Evolutionary conservation across 2,329 filamentous ascomycete genomes (phyloP).

Genomic region (Cordyceps militaris): DNA sequence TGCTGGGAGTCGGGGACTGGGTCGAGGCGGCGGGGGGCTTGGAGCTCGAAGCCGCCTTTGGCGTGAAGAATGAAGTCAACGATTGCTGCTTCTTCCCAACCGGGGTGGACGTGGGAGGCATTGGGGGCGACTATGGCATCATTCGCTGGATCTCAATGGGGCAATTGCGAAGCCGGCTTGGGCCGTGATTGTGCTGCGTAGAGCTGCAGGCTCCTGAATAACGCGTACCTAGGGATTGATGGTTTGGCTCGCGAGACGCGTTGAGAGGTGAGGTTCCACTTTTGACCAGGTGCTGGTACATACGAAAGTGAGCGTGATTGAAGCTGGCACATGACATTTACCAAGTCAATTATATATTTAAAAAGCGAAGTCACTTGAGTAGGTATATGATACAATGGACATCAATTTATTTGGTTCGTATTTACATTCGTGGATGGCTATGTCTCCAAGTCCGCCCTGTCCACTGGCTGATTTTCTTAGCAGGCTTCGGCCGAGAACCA

Average conservation of each 20-base stretch:
- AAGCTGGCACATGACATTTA: too few relatives aligned
- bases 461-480: too few relatives aligned
- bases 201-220: neutral
- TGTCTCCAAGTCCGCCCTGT: too few relatives aligned
- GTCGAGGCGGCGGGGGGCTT: slow-evolving; percentile 23
- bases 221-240: neutral
- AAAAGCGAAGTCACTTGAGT: too few relatives aligned
- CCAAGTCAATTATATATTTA: too few relatives aligned
- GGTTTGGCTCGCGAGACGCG: slow-evolving; percentile 9
- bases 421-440: too few relatives aligned
- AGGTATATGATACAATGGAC: too few relatives aligned
- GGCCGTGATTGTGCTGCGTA: neutral
- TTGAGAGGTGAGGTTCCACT: slow-evolving; percentile 14
- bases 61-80: slow-evolving; percentile 79
- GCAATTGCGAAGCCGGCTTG: neutral
- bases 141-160: neutral
- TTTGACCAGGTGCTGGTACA: neutral
- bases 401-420: too few relatives aligned
- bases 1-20: slow-evolving; percentile 20
- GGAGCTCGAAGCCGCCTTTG: slow-evolving; percentile 42
- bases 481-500: neutral
- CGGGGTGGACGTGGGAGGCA: slow-evolving; percentile 32
- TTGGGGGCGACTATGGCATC: slow-evolving; percentile 15
- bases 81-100: slow-evolving; percentile 65
- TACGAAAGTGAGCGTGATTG: neutral